Evolutionary conservation across 176 grass and related monocot genomes (phyloP), one percentile per base, ranked within the genome.

Genomic region (Areca catechu): DNA sequence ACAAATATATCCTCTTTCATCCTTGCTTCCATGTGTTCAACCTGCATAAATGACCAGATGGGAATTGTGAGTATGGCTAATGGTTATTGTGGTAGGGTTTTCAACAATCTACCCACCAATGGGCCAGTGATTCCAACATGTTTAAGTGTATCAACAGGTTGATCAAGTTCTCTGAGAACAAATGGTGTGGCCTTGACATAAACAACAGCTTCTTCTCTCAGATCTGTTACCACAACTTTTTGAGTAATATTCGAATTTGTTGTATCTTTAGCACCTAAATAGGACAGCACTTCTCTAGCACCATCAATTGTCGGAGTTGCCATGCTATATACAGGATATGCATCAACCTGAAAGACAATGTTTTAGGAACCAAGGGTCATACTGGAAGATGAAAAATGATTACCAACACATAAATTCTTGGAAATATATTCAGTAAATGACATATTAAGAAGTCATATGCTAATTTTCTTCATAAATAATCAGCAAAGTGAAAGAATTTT

Each of bases 121-220:
- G 84, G 84, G 24, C 93, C 87, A 50, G 86, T 91, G 79, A 97
- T 97, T 62, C 93, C 93, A 82, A 92, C 93, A 97, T 97, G 93
- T 78, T 97, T 97, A 50, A 92, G 84, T 62, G 93, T 97, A 85
- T 97, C 87, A 67, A 97, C 84, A 77, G 93, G 87, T 64, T 88
- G 87, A 78, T 97, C 87, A 62, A 92, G 51, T 67, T 97, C 93
- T 82, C 93, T 97, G 71, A 97, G 86, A 85, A 97, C 93, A 80
- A 97, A 97, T 24, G 93, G 93, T 16, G 78, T 80, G 15, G 78
- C 87, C 59, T 92, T 97, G 63, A 92, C 83, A 66, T 97, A 97
- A 71, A 97, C 84, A 70, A 97, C 93, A 65, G 85, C 87, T 82
- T 97, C 84, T 69, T 97, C 83, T 77, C 88, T 91, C 61, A 97